Conservation (phyloP, 495 filamentous ascomycete species). For the Bombardia bombarda region DNA sequence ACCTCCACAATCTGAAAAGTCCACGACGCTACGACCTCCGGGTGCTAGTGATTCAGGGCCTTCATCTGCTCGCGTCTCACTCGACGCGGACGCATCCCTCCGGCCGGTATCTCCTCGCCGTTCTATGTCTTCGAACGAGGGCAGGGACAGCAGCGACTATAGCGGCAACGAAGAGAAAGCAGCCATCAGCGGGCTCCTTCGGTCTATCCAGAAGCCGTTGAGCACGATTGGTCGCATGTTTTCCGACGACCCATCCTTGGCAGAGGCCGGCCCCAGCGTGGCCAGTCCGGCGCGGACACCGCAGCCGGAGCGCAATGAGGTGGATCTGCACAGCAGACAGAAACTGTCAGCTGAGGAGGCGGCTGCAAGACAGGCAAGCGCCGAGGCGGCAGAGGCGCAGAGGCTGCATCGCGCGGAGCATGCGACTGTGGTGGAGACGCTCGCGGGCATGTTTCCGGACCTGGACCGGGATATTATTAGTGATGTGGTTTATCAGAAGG, state of each 20-base stretch:
- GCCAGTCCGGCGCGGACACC: constrained; percentile 49
- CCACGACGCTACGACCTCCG: constrained; percentile 39
- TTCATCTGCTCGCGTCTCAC: constrained; percentile 30
- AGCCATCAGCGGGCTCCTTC: constrained; percentile 77
- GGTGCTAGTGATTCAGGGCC: constrained; percentile 14
- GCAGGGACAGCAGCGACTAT: constrained; percentile 20
- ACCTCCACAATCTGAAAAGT: constrained; percentile 53
- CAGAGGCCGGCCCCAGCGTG: constrained; percentile 28
- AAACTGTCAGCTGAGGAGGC: constrained; percentile 71
- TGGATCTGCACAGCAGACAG: constrained; percentile 29
- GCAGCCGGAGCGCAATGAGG: constrained; percentile 40
- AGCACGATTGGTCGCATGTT: constrained; percentile 97
- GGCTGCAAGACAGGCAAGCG: constrained; percentile 88
- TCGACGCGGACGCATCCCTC: constrained; percentile 31
- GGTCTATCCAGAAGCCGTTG: constrained; percentile 85
- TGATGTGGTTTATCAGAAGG: constrained; percentile 86
- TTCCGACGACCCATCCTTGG: constrained; percentile 58
- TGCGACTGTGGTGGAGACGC: constrained; percentile 80
- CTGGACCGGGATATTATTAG: constrained; percentile 86
- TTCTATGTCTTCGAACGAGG: constrained; percentile 38
- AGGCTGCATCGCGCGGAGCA: constrained; percentile 81
- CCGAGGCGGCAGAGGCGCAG: constrained; percentile 82
- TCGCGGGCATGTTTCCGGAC: constrained; percentile 89
- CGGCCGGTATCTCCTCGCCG: constrained; percentile 28
- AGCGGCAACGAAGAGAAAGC: constrained; percentile 57